A percentile compares a stretch with the other conserved stretches of the same genome.
Evolutionary conservation across 768 basidiomycete genomes (phyloP).

Genomic region (Steccherinum ochraceum): DNA sequence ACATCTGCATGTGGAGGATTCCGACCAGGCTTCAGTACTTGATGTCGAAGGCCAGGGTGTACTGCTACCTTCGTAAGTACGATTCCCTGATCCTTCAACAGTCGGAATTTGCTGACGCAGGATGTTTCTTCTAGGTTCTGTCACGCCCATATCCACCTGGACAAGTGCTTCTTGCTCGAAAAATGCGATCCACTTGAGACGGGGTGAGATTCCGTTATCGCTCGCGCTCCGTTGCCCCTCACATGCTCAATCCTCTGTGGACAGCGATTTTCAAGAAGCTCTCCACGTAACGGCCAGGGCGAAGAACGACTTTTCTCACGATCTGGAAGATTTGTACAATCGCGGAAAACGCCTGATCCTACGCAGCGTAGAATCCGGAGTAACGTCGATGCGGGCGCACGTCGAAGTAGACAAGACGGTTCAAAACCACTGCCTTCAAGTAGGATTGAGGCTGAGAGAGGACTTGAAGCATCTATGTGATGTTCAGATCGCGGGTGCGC

Average conservation of each 20-base stretch:
- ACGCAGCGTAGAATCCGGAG: slow-evolving; percentile 55
- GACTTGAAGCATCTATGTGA: slow-evolving; percentile 43
- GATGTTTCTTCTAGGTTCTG: slow-evolving; percentile 31
- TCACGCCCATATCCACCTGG: slow-evolving; percentile 61
- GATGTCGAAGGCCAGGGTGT: slow-evolving; percentile 6
- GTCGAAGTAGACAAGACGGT: slow-evolving; percentile 57
- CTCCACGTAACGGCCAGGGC: slow-evolving; percentile 43
- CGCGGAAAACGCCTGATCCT: slow-evolving; percentile 49
- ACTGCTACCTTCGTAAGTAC: slow-evolving; percentile 8
- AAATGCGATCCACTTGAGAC: slow-evolving; percentile 43
- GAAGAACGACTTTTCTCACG: slow-evolving; percentile 41
- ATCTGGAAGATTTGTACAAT: slow-evolving; percentile 38
- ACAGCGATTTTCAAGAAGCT: slow-evolving; percentile 55
- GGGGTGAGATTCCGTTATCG: slow-evolving; percentile 40
- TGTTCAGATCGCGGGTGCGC: slow-evolving; percentile 51
- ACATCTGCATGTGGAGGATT: too few species aligned
- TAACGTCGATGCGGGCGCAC: slow-evolving; percentile 62
- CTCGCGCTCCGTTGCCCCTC: not conserved
- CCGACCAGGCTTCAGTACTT: not conserved
- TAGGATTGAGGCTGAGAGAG: slow-evolving; percentile 40
- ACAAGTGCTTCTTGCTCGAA: slow-evolving; percentile 63
- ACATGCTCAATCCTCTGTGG: not conserved
- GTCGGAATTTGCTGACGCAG: not conserved
- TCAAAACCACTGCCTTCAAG: slow-evolving; percentile 47
- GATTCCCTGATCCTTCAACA: not conserved